Conservation (phyloP, 176 grass and related monocot species). For the Hordeum marinum region DNA sequence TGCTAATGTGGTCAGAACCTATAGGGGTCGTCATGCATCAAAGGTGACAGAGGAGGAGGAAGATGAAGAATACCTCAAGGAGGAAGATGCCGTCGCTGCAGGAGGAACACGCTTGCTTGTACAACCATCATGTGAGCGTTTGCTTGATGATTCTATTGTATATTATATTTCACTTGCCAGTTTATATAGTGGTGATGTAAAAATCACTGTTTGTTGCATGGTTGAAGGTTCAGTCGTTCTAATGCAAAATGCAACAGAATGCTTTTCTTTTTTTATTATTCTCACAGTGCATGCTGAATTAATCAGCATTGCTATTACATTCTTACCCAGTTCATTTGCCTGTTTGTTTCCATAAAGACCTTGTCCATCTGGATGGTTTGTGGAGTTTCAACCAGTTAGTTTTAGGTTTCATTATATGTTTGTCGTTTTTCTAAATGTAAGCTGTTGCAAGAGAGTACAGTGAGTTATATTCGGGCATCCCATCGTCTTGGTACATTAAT, state of each 20-base stretch:
- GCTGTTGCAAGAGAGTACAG: not conserved
- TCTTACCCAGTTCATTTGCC: not conserved
- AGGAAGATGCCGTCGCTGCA: slow-evolving; percentile 64
- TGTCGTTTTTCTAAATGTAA: not conserved
- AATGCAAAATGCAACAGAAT: not conserved
- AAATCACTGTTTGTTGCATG: not conserved
- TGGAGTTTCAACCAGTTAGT: not conserved
- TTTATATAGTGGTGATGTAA: slow-evolving; percentile 4
- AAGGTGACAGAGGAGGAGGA: slow-evolving; percentile 82
- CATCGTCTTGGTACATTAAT: not conserved
- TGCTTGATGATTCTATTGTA: slow-evolving; percentile 19
- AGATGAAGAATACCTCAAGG: slow-evolving; percentile 78
- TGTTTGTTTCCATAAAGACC: not conserved
- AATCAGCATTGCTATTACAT: not conserved
- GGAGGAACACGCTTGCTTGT: slow-evolving; percentile 61
- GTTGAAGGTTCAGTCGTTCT: not conserved
- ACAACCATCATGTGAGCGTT: slow-evolving; percentile 67
- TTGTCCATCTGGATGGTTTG: not conserved
- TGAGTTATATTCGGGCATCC: not conserved
- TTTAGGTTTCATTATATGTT: not conserved
- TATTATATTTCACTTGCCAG: not conserved
- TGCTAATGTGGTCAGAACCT: slow-evolving; percentile 22
- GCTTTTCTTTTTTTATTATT: not conserved
- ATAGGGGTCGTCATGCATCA: slow-evolving; percentile 72
- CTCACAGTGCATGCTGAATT: not conserved